These are phyloP conservation scores for Globisporangium alternatum DNA, from an alignment of 352 stramenopile genomes.

Conservation along the genomic window DNA sequence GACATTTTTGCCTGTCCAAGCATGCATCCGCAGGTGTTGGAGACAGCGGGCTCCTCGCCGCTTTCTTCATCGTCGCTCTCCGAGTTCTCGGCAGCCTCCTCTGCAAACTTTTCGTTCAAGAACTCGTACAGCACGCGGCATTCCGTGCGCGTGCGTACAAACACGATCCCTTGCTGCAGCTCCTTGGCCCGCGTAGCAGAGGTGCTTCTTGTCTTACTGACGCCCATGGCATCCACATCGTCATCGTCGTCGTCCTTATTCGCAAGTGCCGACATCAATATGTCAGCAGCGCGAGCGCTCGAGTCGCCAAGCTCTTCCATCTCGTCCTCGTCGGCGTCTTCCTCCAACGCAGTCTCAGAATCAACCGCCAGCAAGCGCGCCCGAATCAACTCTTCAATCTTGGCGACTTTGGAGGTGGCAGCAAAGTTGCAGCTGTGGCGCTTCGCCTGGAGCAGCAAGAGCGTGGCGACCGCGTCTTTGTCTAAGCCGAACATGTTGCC, in stretches of 20 bases:
- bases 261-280: conserved; percentile 8
- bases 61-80: conserved; percentile 18
- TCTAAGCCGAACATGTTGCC: conserved; percentile 62
- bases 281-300: background rate
- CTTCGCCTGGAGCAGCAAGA: conserved; percentile 44
- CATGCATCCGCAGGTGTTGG: conserved; percentile 53
- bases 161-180: conserved; percentile 76
- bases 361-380: conserved; percentile 28
- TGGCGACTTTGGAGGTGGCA: conserved; percentile 49
- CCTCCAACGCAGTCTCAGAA: conserved; percentile 19
- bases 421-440: conserved; percentile 40
- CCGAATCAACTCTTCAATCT: conserved; percentile 54
- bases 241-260: background rate
- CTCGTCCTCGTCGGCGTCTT: conserved; percentile 28
- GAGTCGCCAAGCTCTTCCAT: background rate
- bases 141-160: conserved; percentile 80
- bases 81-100: conserved; percentile 11
- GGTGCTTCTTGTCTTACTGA: background rate
- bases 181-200: background rate
- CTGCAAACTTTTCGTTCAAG: conserved; percentile 62
- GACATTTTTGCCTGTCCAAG: conserved; percentile 47
- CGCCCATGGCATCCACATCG: background rate
- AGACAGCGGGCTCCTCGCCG: background rate
- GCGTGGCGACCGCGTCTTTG: conserved; percentile 44
- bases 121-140: conserved; percentile 77